Evolutionary conservation across 2,329 filamentous ascomycete genomes (phyloP), one percentile per base, ranked within the genome.

Genomic region (Fusarium newnesense): DNA sequence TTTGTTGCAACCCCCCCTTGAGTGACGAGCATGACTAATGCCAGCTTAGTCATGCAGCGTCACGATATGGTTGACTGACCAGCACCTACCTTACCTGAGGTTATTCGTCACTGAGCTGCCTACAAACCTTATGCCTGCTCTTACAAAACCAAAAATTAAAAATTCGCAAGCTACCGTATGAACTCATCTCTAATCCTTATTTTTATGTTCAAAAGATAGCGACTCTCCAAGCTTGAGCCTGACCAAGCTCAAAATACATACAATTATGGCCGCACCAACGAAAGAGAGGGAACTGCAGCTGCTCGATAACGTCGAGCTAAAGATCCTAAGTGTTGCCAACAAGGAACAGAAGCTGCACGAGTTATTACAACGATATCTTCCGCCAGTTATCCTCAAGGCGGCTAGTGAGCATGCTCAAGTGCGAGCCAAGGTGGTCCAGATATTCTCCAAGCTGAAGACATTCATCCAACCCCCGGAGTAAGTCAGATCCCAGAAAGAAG

Each of bases 321-420:
- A 92, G 72, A 96, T 98, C 77, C 80, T 90, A 21, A 92, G 90
- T 34, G 89, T 96, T 59, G 93, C 95, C 34, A 93, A 94, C 76
- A 92, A 94, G 58, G 96, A 98, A 80, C 87, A 90, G 71, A 97
- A 96, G 83, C 89, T 99, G 3, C 90, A 96, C 80, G 84, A 90
- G 30, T 86, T 96, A 21, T 87, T 99, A 24, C 90, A 93, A 77
- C 91, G 89, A 46, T 98, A 96, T 79, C 86, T 99, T 32, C 85
- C 93, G 7, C 93, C 96, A 2, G 84, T 98, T 16, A 88, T 99
- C 6, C 87, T 98, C 65, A 98, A 98, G 80, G 90, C 97, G 37
- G 91, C 88, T 37, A 98, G 95, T 53, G 93, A 94, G 30, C 90
- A 95, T 82, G 87, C 90, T 57, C 87, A 90, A 49, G 96, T 98